phyloP scores from a whole-genome alignment of 2,329 filamentous ascomycete species.

The Monilinia fructicola region DNA sequence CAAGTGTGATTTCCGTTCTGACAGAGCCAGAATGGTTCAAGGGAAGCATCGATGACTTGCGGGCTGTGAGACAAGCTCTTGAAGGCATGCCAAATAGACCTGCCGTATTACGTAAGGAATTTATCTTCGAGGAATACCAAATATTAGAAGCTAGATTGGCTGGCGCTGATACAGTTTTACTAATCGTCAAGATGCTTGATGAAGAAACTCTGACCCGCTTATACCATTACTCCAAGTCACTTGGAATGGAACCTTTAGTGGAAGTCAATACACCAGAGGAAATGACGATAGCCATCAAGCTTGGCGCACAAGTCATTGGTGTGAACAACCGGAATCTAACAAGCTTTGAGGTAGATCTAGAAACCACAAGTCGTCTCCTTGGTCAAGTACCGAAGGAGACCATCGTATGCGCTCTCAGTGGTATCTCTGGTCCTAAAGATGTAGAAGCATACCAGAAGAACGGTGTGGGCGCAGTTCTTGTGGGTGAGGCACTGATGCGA shows the following conservation, averaged over 20 bases:
- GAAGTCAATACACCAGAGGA: conserved; percentile 95
- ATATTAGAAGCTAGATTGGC: conserved; percentile 91
- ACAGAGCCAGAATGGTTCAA: conserved; percentile 99
- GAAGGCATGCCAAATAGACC: conserved; percentile 89
- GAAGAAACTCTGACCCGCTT: conserved; percentile 68
- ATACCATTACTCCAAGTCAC: conserved; percentile 82
- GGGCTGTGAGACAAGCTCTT: conserved; percentile 83
- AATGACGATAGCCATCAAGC: conserved; percentile 81
- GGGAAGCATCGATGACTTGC: conserved; percentile 90
- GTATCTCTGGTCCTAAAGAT: conserved; percentile 85
- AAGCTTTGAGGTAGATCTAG: conserved; percentile 93
- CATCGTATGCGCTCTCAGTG: conserved; percentile 89
- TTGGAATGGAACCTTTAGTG: conserved; percentile 96
- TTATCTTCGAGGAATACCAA: conserved; percentile 97
- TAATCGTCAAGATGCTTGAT: conserved; percentile 98
- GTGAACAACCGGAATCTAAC: conserved; percentile 98
- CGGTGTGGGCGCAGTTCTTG: conserved; percentile 87
- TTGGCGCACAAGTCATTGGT: conserved; percentile 89
- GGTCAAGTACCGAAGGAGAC: conserved; percentile 82
- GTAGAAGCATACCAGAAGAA: conserved; percentile 84
- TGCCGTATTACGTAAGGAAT: conserved; percentile 91
- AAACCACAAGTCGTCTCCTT: conserved; percentile 85
- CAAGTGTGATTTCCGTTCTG: conserved; percentile 96
- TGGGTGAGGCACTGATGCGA: conserved; percentile 94
- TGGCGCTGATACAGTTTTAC: conserved; percentile 88